Evolutionary conservation across 192 early-diverging fungal species (phyloP), one percentile per base, ranked within the genome.

Genomic region (Geosiphon pyriformis): DNA sequence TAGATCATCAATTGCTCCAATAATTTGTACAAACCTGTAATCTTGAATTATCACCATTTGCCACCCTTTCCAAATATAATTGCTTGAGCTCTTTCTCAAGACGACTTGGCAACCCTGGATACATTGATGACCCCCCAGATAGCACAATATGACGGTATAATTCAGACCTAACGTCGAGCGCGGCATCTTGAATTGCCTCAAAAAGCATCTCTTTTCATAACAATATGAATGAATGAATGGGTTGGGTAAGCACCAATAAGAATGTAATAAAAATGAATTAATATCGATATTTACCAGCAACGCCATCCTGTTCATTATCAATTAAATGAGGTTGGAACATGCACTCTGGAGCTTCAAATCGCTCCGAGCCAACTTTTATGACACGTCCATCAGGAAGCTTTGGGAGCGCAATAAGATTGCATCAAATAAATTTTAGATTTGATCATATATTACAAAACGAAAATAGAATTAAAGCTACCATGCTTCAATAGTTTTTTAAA

Each of bases 71-170:
- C 66, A 98, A 74, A 74, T 98, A 99, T 49, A 98, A 78, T 76
- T 97, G 94, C 74, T 97, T 98, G 61, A 97, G 74, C 78, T 99
- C 97, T 84, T 98, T 98, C 77, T 99, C 97, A 34, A 99, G 79
- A 57, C 97, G 91, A 74, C 86, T 91, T 26, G 97, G 95, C 35
- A 99, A 78, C 67, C 97, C 97, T 6, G 96, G 94, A 75, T 97
- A 98, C 97, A 99, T 98, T 68, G 96, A 93, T 2, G 94, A 92
- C 15, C 97, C 97, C 53, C 97, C 97, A 33, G 97, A 99, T 20
- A 99, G 81, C 31, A 99, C 92, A 76, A 99, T 94, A 66, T 97
- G 91, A 71, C 92, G 94, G 86, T 96, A 99, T 27, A 99, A 82
- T 34, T 98, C 95, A 6, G 93, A 61, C 37, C 97, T 90, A 59